A percentile compares a stretch with the other conserved stretches of the same genome.
These are phyloP conservation scores for Talaromyces thailandensis DNA, from an alignment of 495 filamentous ascomycete species.

Conservation along the genomic window DNA sequence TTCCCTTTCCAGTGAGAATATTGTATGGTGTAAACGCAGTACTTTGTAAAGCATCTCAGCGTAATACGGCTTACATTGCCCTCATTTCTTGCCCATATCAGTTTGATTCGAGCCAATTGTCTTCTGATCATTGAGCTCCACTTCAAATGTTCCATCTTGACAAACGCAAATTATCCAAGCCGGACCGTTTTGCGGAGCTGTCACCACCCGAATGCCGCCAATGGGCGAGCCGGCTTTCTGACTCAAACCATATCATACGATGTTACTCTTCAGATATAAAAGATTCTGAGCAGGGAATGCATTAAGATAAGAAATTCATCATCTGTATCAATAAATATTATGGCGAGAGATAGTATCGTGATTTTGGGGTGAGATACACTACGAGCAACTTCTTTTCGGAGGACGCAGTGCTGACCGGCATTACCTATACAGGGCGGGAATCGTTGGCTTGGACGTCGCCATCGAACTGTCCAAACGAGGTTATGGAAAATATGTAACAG, in stretches of 20 bases:
- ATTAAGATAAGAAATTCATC: background rate
- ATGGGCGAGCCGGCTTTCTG: slow-evolving; percentile 3
- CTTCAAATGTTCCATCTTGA: background rate
- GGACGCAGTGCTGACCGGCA: background rate
- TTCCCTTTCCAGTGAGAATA: background rate
- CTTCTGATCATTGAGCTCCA: background rate
- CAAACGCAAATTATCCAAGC: background rate
- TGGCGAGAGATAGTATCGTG: slow-evolving; percentile 13
- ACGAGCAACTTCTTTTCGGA: background rate
- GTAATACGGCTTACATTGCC: background rate
- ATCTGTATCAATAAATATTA: background rate
- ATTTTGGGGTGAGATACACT: slow-evolving; percentile 11
- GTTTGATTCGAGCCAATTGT: background rate
- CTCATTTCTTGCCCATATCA: background rate
- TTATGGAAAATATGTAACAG: slow-evolving; percentile 15
- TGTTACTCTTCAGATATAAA: background rate
- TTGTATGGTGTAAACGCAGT: background rate
- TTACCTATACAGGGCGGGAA: slow-evolving; percentile 15
- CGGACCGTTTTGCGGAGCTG: background rate
- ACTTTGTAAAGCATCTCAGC: background rate
- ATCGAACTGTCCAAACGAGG: slow-evolving; percentile 19
- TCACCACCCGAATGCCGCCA: slow-evolving; percentile 12
- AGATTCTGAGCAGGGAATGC: background rate
- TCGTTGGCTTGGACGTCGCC: slow-evolving; percentile 28
- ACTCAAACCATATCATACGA: background rate